Conservation (phyloP, 2,329 filamentous ascomycete species). For the Pseudogymnoascus sp. region DNA sequence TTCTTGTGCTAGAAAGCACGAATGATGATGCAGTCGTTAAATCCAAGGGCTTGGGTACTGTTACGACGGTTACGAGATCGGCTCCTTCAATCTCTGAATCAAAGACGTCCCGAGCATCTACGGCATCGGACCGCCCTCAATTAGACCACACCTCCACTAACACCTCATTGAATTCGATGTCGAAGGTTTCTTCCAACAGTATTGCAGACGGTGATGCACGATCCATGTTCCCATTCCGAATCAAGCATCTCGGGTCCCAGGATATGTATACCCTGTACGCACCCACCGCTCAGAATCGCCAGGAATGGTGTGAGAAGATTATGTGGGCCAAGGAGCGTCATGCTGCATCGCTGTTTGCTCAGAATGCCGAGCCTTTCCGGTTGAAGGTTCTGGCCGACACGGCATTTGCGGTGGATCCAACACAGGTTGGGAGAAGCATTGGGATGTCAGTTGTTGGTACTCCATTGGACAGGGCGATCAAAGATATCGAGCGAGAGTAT, state of each 20-base stretch:
- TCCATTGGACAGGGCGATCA: constrained; percentile 81
- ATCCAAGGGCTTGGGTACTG: constrained; percentile 49
- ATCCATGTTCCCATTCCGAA: constrained; percentile 78
- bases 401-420: constrained; percentile 72
- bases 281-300: constrained; percentile 61
- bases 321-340: constrained; percentile 92
- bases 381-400: constrained; percentile 86
- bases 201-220: constrained; percentile 37
- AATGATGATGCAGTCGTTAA: constrained; percentile 88
- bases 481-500: constrained; percentile 75
- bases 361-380: constrained; percentile 93
- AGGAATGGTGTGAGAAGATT: constrained; percentile 90
- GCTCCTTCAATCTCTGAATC: constrained; percentile 52
- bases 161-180: constrained; percentile 51
- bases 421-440: constrained; percentile 49
- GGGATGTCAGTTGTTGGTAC: constrained; percentile 80
- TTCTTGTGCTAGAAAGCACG: constrained; percentile 84
- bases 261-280: constrained; percentile 91
- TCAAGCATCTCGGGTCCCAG: constrained; percentile 84
- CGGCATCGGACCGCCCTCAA: constrained; percentile 38
- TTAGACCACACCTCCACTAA: constrained; percentile 62
- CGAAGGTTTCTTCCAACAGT: constrained; percentile 35
- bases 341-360: constrained; percentile 76
- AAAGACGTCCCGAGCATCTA: constrained; percentile 34
- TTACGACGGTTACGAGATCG: constrained; percentile 50